phyloP scores from a whole-genome alignment of 208 protist species.

The Trypanosoma scelopori region DNA sequence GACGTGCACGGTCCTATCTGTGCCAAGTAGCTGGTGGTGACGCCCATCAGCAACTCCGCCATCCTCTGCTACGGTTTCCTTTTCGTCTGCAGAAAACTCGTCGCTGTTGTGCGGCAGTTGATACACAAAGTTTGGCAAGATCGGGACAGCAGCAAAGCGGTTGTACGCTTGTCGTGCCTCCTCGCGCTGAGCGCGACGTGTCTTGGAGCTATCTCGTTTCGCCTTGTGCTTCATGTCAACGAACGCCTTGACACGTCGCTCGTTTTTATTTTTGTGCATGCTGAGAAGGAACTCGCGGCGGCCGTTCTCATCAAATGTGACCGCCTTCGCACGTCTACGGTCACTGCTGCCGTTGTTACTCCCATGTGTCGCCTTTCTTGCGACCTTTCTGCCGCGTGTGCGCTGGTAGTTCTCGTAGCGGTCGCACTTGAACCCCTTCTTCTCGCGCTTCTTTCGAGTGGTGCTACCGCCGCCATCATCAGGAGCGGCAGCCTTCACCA shows the following conservation, averaged over 20 bases:
- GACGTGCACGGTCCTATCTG: slow-evolving; percentile 45
- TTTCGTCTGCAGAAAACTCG: slow-evolving; percentile 30
- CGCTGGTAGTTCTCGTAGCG: slow-evolving; percentile 72
- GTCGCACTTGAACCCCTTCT: slow-evolving; percentile 88
- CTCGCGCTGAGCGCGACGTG: slow-evolving; percentile 75
- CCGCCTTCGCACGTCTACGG: slow-evolving; percentile 40
- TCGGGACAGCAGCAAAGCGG: slow-evolving; percentile 80
- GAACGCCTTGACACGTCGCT: slow-evolving; percentile 84
- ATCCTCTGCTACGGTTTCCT: not conserved
- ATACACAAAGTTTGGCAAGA: slow-evolving; percentile 87
- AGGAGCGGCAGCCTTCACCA: not conserved
- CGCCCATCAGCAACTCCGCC: not conserved
- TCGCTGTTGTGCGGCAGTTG: slow-evolving; percentile 43
- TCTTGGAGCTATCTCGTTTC: slow-evolving; percentile 61
- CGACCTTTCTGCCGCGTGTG: slow-evolving; percentile 41
- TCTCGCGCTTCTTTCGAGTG: slow-evolving; percentile 65
- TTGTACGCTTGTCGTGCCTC: slow-evolving; percentile 86
- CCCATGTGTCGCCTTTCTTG: slow-evolving; percentile 43
- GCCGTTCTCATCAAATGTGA: slow-evolving; percentile 65
- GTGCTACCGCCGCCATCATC: slow-evolving; percentile 11
- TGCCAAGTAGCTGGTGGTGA: slow-evolving; percentile 12
- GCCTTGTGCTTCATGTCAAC: slow-evolving; percentile 77
- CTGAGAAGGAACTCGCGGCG: slow-evolving; percentile 73
- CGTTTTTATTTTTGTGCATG: slow-evolving; percentile 87
- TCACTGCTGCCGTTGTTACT: slow-evolving; percentile 30